These are phyloP conservation scores for Coemansia sp. DNA, from an alignment of 192 early-diverging fungal species.

Conservation along the genomic window DNA sequence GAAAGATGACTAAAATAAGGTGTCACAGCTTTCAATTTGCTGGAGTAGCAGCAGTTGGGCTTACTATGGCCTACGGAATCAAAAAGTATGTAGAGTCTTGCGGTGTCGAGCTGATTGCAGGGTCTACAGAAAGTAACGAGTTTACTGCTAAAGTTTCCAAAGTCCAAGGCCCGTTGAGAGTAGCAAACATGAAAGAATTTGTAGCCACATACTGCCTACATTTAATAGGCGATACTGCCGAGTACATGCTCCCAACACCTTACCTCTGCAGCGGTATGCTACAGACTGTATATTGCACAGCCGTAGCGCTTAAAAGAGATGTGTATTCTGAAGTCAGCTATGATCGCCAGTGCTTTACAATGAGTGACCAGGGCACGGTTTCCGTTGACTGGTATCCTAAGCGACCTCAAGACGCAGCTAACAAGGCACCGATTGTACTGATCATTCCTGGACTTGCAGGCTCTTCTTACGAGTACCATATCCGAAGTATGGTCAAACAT, in stretches of 20 bases:
- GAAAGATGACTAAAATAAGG: no score
- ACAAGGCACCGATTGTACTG: conserved; percentile 64
- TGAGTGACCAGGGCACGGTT: conserved; percentile 80
- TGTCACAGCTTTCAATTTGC: no score
- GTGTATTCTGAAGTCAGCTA: conserved; percentile 15
- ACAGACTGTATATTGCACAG: conserved; percentile 66
- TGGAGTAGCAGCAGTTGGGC: no score
- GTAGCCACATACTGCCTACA: conserved; percentile 51
- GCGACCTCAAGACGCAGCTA: no score
- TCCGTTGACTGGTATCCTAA: conserved; percentile 81
- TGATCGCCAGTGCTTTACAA: conserved; percentile 50
- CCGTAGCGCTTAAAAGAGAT: no score
- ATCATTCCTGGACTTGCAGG: conserved; percentile 86
- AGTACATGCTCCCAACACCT: conserved; percentile 63
- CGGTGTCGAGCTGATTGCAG: no score
- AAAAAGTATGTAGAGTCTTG: no score
- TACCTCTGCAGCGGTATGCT: conserved; percentile 74
- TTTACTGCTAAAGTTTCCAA: no score
- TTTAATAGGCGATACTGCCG: conserved; percentile 47
- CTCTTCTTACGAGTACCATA: conserved; percentile 59
- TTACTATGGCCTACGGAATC: no score
- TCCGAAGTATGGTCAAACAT: background rate
- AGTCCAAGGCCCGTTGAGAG: conserved; percentile 11
- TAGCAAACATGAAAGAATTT: conserved; percentile 25
- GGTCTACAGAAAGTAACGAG: no score